Evolutionary conservation across 495 filamentous ascomycete genomes (phyloP), one percentile per base, ranked within the genome.

Genomic region (Xylaria intraflava): DNA sequence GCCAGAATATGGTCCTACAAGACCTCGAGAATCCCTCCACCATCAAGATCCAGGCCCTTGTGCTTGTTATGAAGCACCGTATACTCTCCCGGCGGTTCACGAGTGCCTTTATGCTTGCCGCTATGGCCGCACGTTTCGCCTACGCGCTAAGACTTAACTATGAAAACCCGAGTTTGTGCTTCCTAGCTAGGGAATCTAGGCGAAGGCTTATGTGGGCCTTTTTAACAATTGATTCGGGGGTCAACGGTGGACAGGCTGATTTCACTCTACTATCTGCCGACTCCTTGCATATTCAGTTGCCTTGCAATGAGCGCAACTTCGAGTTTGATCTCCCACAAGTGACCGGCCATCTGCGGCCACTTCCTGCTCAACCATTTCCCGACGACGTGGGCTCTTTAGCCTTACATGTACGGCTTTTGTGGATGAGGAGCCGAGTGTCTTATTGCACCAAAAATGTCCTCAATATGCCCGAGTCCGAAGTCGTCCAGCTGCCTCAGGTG

Each of bases 281-380:
- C 27, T 66, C 73, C 3, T 71, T 78, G 45, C 69, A 69, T 40
- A 63, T 78, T 41, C 70, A 75, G 24, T 61, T 78, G 1, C 74
- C 74, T 0, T 77, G 75, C 55, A 78, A 75, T 59, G 75, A 78
- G 57, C 72, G 73, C 7, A 74, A 77, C 54, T 78, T 78, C 30
- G 74, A 77, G 54, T 74, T 77, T 51, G 75, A 77, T 59, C 66
- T 77, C 7, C 72, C 75, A 0, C 71, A 75, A 53, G 58, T 64
- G 2, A 77, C 75, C 6, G 75, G 76, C 47, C 62, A 67, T 31
- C 67, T 76, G 6, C 60, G 65, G 14, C 65, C 67, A 0, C 67
- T 72, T 1, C 62, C 57, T 0, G 65, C 69, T 0, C 62, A 55
- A 1, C 60, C 67, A 1, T 68, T 76, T 1, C 67, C 70, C 1